A percentile compares a stretch with the other conserved stretches of the same genome.
Evolutionary conservation across 345 rosid genomes (phyloP).

Genomic region (Psidium guajava): DNA sequence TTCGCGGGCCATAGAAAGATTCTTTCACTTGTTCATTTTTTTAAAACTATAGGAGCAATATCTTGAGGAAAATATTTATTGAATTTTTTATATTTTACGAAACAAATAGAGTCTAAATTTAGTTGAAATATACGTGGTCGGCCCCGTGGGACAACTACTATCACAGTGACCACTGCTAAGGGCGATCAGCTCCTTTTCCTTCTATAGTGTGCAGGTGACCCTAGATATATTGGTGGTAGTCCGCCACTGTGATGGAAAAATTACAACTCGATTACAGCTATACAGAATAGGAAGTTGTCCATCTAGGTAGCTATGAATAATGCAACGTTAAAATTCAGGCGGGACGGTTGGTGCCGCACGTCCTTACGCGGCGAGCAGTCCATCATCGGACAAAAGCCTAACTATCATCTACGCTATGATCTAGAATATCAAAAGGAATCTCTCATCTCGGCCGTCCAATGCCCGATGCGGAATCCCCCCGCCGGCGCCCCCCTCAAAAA

Average conservation of each 20-base stretch:
- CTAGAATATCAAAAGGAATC: not conserved
- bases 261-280: not conserved
- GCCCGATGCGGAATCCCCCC: not conserved
- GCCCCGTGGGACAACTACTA: too few species aligned
- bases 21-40: too few species aligned
- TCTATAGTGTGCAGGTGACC: not conserved
- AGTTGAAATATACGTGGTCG: too few species aligned
- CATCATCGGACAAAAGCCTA: not conserved
- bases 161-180: not conserved
- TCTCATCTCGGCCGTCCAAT: not conserved
- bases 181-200: not conserved
- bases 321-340: not conserved
- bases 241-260: not conserved
- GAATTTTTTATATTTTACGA: too few species aligned
- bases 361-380: not conserved
- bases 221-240: not conserved
- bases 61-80: too few species aligned
- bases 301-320: not conserved
- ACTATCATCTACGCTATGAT: too few species aligned
- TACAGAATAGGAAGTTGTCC: not conserved
- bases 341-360: not conserved
- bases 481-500: not conserved
- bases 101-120: too few species aligned
- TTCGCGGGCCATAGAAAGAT: too few species aligned
- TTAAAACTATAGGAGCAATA: too few species aligned